Conservation (phyloP, 768 basidiomycete genomes). For the Macrocybe gigantea region DNA sequence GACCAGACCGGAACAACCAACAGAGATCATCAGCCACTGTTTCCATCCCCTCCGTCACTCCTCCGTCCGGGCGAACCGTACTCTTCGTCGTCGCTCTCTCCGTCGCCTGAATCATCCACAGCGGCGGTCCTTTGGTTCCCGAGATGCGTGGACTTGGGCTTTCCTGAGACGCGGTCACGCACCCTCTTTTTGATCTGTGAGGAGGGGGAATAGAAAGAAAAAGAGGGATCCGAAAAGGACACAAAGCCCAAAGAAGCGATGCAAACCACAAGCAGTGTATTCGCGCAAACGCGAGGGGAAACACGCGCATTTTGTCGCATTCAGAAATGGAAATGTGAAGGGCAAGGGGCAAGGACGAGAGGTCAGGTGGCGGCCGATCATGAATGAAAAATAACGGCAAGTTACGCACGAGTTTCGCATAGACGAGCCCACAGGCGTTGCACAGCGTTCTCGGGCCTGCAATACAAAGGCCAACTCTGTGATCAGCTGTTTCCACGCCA, state of each 20-base stretch:
- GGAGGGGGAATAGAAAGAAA: neutral
- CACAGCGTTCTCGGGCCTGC: slow-evolving; percentile 77
- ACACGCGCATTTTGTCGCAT: too few species aligned
- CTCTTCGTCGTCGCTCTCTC: slow-evolving; percentile 13
- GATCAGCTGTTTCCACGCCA: neutral
- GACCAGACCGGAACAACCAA: too few species aligned
- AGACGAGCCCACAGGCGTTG: slow-evolving; percentile 83
- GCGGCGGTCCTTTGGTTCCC: neutral
- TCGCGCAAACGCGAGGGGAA: slow-evolving; percentile 11
- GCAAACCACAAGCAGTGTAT: slow-evolving; percentile 29
- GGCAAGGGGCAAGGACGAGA: too few species aligned
- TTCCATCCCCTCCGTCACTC: slow-evolving; percentile 8
- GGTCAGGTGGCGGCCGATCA: too few species aligned
- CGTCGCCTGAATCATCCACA: slow-evolving; percentile 10
- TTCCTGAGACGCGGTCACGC: slow-evolving; percentile 4
- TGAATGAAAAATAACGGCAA: too few species aligned
- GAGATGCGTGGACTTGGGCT: neutral
- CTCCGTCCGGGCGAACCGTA: slow-evolving; percentile 14
- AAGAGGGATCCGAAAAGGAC: neutral
- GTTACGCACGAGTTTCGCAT: slow-evolving; percentile 71
- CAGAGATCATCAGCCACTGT: slow-evolving; percentile 2
- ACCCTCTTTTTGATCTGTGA: slow-evolving; percentile 13
- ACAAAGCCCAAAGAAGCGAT: neutral
- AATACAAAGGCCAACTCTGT: slow-evolving; percentile 1
- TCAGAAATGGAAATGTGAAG: too few species aligned